phyloP scores from a whole-genome alignment of 495 filamentous ascomycete genomes.

The Neurospora pannonica region DNA sequence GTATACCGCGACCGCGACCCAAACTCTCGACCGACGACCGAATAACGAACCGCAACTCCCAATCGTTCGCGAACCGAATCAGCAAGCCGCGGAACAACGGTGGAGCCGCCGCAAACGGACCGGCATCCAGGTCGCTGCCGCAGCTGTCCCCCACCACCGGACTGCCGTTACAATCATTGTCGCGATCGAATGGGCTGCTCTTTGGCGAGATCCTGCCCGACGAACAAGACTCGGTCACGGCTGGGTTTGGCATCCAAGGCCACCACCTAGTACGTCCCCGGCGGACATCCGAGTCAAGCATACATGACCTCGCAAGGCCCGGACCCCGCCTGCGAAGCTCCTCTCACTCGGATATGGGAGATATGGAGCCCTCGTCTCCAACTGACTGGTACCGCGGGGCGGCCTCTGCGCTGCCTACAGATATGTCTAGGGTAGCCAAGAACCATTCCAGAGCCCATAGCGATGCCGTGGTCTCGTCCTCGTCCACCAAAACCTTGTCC shows the following conservation, averaged over 20 bases:
- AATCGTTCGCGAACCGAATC: slow-evolving; percentile 45
- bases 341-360: slow-evolving; percentile 31
- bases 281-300: slow-evolving; percentile 39
- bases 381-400: slow-evolving; percentile 44
- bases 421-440: slow-evolving; percentile 19
- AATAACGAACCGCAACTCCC: slow-evolving; percentile 23
- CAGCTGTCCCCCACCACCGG: slow-evolving; percentile 15
- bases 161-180: not conserved
- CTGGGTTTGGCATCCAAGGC: slow-evolving; percentile 40
- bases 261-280: slow-evolving; percentile 15
- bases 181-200: slow-evolving; percentile 27
- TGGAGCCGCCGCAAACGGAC: slow-evolving; percentile 19
- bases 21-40: not conserved
- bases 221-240: slow-evolving; percentile 27
- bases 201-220: slow-evolving; percentile 45
- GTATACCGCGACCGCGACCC: not conserved
- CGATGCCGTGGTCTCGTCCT: slow-evolving; percentile 29
- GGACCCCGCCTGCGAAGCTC: slow-evolving; percentile 29
- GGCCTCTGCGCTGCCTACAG: slow-evolving; percentile 18
- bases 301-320: slow-evolving; percentile 19
- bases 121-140: slow-evolving; percentile 35
- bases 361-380: slow-evolving; percentile 40
- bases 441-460: slow-evolving; percentile 40
- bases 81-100: slow-evolving; percentile 30
- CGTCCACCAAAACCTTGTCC: slow-evolving; percentile 9